These are phyloP conservation scores for Aspergillus ibericus DNA, from an alignment of 2,329 filamentous ascomycete species.

Conservation along the genomic window DNA sequence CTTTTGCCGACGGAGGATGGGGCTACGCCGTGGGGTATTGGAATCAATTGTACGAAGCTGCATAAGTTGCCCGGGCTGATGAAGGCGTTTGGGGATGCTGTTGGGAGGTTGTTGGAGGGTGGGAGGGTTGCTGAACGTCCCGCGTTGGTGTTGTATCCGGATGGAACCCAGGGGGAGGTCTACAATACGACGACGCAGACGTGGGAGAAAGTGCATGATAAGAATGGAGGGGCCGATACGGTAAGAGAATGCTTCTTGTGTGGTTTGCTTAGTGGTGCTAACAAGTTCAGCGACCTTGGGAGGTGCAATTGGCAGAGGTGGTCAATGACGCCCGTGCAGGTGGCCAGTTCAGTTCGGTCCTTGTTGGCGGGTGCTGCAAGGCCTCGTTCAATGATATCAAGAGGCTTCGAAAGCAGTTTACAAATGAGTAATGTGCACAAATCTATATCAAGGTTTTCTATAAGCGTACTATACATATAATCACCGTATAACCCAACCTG, in stretches of 20 bases:
- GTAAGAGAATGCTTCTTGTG: conserved; percentile 8
- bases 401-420: conserved; percentile 29
- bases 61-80: conserved; percentile 27
- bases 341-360: conserved; percentile 30
- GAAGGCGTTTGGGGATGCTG: conserved; percentile 29
- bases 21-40: conserved; percentile 59
- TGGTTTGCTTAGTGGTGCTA: conserved; percentile 3
- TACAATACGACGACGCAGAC: conserved; percentile 64
- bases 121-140: conserved; percentile 40
- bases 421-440: background rate
- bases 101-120: conserved; percentile 42
- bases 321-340: conserved; percentile 32
- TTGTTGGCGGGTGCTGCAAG: conserved; percentile 52
- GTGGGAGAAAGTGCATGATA: conserved; percentile 50
- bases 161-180: conserved; percentile 67
- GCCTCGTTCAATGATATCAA: conserved; percentile 40
- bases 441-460: too few species aligned
- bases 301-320: conserved; percentile 36
- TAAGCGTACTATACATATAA: too few species aligned
- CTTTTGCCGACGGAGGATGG: conserved; percentile 24
- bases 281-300: conserved; percentile 34
- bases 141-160: conserved; percentile 64
- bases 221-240: conserved; percentile 18
- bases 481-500: too few species aligned
- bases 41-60: conserved; percentile 63